Percentiles rank a stretch among this genome's conserved stretches.
Evolutionary conservation across 1,139 yeast species (phyloP).

Genomic region (Pichia sp.): DNA sequence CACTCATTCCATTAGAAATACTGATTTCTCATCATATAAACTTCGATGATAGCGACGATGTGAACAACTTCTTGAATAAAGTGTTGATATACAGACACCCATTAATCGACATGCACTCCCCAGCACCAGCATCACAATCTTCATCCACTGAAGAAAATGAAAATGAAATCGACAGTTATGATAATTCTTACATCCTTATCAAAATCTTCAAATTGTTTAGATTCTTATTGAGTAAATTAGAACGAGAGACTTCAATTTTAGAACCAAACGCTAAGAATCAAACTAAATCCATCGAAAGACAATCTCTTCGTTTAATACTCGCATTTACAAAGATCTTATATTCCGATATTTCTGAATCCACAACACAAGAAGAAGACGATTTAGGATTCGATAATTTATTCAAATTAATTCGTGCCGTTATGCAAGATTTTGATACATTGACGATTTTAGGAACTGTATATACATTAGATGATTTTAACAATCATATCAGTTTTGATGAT

Average conservation of each 20-base stretch:
- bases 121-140: not conserved
- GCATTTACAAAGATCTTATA: slow-evolving; percentile 32
- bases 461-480: slow-evolving; percentile 24
- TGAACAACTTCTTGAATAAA: slow-evolving; percentile 21
- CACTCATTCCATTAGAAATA: slow-evolving; percentile 27
- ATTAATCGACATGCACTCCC: slow-evolving; percentile 1
- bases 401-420: slow-evolving; percentile 25
- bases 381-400: slow-evolving; percentile 31
- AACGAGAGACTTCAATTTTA: slow-evolving; percentile 24
- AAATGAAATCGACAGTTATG: slow-evolving; percentile 21
- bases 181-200: slow-evolving; percentile 30
- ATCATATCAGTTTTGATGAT: slow-evolving; percentile 27
- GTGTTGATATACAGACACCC: slow-evolving; percentile 22
- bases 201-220: slow-evolving; percentile 30
- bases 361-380: slow-evolving; percentile 19
- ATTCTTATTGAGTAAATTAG: slow-evolving; percentile 24
- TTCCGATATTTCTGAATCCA: slow-evolving; percentile 21
- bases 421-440: slow-evolving; percentile 24
- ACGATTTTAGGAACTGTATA: slow-evolving; percentile 18
- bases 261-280: slow-evolving; percentile 27
- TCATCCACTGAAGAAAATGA: not conserved
- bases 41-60: slow-evolving; percentile 17
- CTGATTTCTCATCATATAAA: slow-evolving; percentile 18
- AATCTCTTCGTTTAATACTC: slow-evolving; percentile 28
- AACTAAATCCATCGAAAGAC: slow-evolving; percentile 25